Evolutionary conservation across 805 yeast species (phyloP), one percentile per base, ranked within the genome.

Genomic region (Myxozyma mucilagina): DNA sequence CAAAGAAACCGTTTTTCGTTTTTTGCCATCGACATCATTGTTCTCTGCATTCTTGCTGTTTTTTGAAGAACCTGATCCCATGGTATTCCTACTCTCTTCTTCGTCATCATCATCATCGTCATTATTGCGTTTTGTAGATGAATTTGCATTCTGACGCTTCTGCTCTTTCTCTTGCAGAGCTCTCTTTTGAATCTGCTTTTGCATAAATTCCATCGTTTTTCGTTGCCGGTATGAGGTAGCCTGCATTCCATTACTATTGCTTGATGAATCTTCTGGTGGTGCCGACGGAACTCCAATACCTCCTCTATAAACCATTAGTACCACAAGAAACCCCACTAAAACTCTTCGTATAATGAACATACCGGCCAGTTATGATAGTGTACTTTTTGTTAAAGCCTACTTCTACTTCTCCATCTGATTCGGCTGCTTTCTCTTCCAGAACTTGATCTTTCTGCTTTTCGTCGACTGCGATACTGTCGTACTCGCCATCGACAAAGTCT

Each of bases 131-230:
- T 36, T 18, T 24, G 43, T 9, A 20, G 18, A 7, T 32, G 11
- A 32, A 11, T 32, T 53, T 14, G 44, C 10, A 10, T 38, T 13
- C 32, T 16, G 13, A 35, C 18, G 29, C 8, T 24, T 29, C 13
- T 14, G 16, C 18, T 42, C 39, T 8, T 38, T 38, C 38, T 47
- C 44, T 45, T 41, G 44, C 50, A 42, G 32, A 3, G 48, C 50
- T 20, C 53, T 39, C 59, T 57, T 61, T 41, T 38, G 58, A 18
- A 48, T 53, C 53, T 61, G 64, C 38, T 61, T 58, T 49, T 57
- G 59, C 62, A 61, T 53, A 34, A 61, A 61, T 35, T 57, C 65
- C 50, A 61, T 16, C 31, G 65, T 61, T 42, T 53, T 58, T 24
- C 65, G 59, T 48, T 61, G 65, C 20, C 65, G 43, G 34, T 36